phyloP scores from a whole-genome alignment of 805 yeast species.

The Candida xiaguanensis region DNA sequence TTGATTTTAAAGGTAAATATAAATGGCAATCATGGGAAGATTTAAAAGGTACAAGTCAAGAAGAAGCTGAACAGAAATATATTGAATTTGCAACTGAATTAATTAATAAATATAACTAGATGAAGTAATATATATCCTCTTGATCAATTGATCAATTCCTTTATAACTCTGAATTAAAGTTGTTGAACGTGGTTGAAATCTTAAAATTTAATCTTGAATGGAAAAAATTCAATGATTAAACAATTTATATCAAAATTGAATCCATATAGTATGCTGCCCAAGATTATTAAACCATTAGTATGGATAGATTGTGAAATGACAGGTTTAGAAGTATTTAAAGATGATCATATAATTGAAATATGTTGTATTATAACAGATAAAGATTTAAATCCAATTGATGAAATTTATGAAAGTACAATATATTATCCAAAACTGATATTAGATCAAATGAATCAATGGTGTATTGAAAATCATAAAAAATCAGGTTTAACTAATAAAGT shows the following conservation, averaged over 20 bases:
- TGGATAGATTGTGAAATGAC: slow-evolving; percentile 99
- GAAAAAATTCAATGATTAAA: too few species aligned
- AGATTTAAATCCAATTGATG: slow-evolving; percentile 65
- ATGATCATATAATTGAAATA: slow-evolving; percentile 83
- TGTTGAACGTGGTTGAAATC: too few species aligned
- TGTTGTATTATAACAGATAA: slow-evolving; percentile 90
- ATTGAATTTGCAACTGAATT: slow-evolving; percentile 65
- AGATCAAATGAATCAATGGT: slow-evolving; percentile 86
- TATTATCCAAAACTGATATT: slow-evolving; percentile 60
- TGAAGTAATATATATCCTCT: neutral
- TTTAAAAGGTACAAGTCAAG: slow-evolving; percentile 79
- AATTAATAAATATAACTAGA: slow-evolving; percentile 37
- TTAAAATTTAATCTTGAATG: slow-evolving; percentile 52
- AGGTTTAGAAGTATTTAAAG: slow-evolving; percentile 70
- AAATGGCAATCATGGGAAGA: slow-evolving; percentile 98
- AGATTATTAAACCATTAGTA: slow-evolving; percentile 48
- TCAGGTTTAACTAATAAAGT: slow-evolving; percentile 77
- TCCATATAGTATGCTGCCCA: neutral
- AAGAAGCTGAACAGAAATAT: slow-evolving; percentile 84
- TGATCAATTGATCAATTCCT: too few species aligned
- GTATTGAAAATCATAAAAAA: slow-evolving; percentile 71
- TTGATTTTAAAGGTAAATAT: slow-evolving; percentile 92
- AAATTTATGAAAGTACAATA: slow-evolving; percentile 79
- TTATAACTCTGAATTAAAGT: too few species aligned
- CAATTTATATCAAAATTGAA: slow-evolving; percentile 31